Evolutionary conservation across 106 monocot species (phyloP).

Genomic region (Posidonia australis): DNA sequence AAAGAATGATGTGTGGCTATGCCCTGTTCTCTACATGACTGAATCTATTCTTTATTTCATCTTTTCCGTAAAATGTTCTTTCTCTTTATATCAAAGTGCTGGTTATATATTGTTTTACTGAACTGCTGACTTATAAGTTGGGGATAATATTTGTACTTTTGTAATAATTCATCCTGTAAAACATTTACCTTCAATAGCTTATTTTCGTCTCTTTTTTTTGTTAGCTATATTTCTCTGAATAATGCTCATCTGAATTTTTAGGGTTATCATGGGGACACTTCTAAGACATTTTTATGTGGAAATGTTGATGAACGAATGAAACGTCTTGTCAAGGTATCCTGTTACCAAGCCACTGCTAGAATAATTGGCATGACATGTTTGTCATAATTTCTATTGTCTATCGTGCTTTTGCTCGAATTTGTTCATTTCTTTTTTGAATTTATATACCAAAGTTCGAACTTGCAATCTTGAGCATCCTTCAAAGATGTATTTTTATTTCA

Average conservation of each 20-base stretch:
- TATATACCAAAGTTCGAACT: background rate
- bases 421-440: background rate
- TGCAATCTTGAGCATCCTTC: too few species aligned
- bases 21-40: too few species aligned
- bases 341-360: background rate
- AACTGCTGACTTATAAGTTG: too few species aligned
- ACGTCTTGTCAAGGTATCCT: constrained; percentile 63
- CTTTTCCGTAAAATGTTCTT: too few species aligned
- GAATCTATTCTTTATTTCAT: too few species aligned
- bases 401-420: too few species aligned
- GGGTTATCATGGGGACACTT: constrained; percentile 98
- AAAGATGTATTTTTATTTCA: background rate
- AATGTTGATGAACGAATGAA: constrained; percentile 61
- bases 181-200: background rate
- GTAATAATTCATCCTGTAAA: too few species aligned
- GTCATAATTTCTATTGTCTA: background rate
- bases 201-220: background rate
- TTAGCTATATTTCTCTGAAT: background rate
- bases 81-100: too few species aligned
- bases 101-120: too few species aligned
- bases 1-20: too few species aligned
- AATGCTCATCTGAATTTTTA: constrained; percentile 17
- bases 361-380: background rate
- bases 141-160: background rate
- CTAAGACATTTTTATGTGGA: constrained; percentile 93